Conservation (phyloP, 2,329 filamentous ascomycete genomes). For the Exserohilum turcica region DNA sequence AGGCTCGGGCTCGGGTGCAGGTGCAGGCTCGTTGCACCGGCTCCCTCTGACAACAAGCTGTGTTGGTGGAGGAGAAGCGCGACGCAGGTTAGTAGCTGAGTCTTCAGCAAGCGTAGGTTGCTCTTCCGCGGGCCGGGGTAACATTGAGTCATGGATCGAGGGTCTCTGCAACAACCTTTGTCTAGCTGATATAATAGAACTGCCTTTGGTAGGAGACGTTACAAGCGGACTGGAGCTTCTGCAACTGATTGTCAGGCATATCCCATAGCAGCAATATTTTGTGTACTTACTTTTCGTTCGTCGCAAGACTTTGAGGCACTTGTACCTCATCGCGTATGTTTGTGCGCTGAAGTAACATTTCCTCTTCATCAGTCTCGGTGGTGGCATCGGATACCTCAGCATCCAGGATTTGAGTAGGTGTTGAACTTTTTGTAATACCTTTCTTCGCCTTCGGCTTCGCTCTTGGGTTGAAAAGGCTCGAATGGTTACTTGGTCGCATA, state of each 20-base stretch:
- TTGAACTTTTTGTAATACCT: neutral
- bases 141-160: slow-evolving; percentile 25
- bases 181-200: slow-evolving; percentile 19
- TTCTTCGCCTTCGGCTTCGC: neutral
- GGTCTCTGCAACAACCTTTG: slow-evolving; percentile 25
- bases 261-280: neutral
- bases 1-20: neutral
- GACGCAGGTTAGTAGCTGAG: neutral
- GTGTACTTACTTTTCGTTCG: slow-evolving; percentile 3
- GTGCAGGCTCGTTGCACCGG: neutral
- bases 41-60: slow-evolving; percentile 4
- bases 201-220: slow-evolving; percentile 9
- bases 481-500: neutral
- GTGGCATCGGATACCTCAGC: neutral
- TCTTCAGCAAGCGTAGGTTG: neutral
- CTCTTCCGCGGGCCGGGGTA: slow-evolving; percentile 2
- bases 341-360: neutral
- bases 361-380: slow-evolving; percentile 18
- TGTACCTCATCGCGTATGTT: neutral
- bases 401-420: neutral
- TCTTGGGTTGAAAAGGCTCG: neutral
- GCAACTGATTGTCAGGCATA: slow-evolving; percentile 2
- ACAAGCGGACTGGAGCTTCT: slow-evolving; percentile 2
- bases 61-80: neutral
- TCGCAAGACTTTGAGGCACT: slow-evolving; percentile 5